A percentile compares a stretch with the other conserved stretches of the same genome.
Evolutionary conservation across 805 yeast genomes (phyloP).

Genomic region (Ogataea trehalophila): DNA sequence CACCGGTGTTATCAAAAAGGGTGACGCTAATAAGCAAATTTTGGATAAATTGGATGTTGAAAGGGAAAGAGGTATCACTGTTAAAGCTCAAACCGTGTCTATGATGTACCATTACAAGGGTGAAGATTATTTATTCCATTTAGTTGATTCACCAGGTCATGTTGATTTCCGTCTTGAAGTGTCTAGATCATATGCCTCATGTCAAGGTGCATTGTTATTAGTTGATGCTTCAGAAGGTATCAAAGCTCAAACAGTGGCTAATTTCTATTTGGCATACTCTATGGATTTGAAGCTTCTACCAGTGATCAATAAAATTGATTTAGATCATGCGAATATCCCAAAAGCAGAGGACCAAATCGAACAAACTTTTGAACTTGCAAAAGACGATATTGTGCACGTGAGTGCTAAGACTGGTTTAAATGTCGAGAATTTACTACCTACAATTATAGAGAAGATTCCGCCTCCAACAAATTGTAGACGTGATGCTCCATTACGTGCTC

Average conservation of each 20-base stretch:
- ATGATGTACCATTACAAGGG: conserved; percentile 74
- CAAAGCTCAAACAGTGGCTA: conserved; percentile 98
- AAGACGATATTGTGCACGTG: conserved; percentile 71
- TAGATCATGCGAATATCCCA: conserved; percentile 81
- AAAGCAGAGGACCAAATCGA: conserved; percentile 82
- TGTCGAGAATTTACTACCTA: conserved; percentile 75
- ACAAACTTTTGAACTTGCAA: conserved; percentile 72
- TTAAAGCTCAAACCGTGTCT: conserved; percentile 94
- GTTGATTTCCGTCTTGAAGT: conserved; percentile 95
- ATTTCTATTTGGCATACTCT: conserved; percentile 84
- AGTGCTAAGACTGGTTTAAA: conserved; percentile 90
- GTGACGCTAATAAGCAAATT: conserved; percentile 68
- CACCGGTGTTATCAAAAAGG: conserved; percentile 82
- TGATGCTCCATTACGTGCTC: conserved; percentile 55
- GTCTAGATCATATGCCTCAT: conserved; percentile 88
- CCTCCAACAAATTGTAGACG: conserved; percentile 39
- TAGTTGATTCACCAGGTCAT: conserved; percentile 97
- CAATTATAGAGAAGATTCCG: conserved; percentile 78
- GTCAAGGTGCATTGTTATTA: conserved; percentile 86
- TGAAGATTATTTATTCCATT: conserved; percentile 75
- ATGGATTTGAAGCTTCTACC: conserved; percentile 80
- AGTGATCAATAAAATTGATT: conserved; percentile 85
- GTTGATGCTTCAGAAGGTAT: conserved; percentile 97
- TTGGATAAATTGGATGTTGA: conserved; percentile 91
- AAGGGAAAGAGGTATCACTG: conserved; percentile 93